Conservation (phyloP, 139 green algal genomes). For the Picochlorum sp. region DNA sequence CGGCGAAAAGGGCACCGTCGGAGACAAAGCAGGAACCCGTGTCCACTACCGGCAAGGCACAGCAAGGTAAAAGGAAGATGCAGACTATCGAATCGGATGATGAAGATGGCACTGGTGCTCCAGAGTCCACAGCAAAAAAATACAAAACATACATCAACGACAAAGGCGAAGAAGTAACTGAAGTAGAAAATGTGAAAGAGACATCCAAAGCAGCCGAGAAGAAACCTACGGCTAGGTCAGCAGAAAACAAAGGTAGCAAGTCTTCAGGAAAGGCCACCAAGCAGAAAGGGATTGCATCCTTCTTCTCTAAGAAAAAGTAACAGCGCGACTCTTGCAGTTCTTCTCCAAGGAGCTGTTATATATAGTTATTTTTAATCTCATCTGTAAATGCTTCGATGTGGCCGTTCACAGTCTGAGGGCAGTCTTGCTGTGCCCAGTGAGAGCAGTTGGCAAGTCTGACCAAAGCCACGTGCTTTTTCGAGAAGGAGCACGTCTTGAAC, state of each 20-base stretch:
- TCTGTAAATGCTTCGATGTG: constrained; percentile 9
- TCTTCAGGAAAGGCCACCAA: constrained; percentile 11
- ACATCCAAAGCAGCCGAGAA: constrained; percentile 4
- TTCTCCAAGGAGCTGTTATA: too few relatives aligned
- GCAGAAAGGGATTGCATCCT: constrained; percentile 20
- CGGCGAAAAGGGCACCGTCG: too few relatives aligned
- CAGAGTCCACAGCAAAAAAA: not conserved
- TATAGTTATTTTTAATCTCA: not conserved
- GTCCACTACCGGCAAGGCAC: not conserved
- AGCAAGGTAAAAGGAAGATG: constrained; percentile 3
- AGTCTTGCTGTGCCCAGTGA: constrained; percentile 20
- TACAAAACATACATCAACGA: constrained; percentile 33
- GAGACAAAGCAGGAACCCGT: too few relatives aligned
- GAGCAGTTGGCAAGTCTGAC: not conserved
- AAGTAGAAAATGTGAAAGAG: constrained; percentile 2
- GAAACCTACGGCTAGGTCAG: not conserved
- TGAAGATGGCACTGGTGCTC: not conserved
- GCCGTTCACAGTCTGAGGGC: constrained; percentile 14
- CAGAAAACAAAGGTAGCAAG: not conserved
- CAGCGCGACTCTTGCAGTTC: too few relatives aligned
- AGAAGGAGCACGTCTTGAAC: not conserved
- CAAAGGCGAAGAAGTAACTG: constrained; percentile 42
- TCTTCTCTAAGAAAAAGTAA: constrained; percentile 20
- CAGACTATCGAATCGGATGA: constrained; percentile 9
- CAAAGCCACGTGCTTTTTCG: not conserved